phyloP scores from a whole-genome alignment of 2,329 filamentous ascomycete genomes.

The Aureobasidium sp. region DNA sequence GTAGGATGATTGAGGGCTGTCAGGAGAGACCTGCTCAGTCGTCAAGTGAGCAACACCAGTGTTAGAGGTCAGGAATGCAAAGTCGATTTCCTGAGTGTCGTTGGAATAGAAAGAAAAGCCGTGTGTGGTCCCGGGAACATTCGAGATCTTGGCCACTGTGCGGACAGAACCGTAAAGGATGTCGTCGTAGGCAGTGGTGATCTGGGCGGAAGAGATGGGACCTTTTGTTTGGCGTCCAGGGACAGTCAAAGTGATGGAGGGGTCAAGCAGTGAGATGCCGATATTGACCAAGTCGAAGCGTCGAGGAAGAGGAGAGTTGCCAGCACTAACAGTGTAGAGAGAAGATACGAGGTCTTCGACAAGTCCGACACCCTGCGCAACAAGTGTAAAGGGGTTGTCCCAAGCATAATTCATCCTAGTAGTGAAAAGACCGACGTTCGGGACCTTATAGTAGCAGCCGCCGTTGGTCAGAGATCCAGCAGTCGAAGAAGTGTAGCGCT shows the following conservation, averaged over 20 bases:
- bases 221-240: constrained; percentile 14
- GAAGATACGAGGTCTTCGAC: constrained; percentile 4
- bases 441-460: constrained; percentile 7
- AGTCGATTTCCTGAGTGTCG: constrained; percentile 72
- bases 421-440: constrained; percentile 5
- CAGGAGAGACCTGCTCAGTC: constrained; percentile 55
- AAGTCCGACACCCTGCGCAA: neutral
- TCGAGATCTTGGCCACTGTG: constrained; percentile 57
- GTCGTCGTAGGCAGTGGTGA: constrained; percentile 55
- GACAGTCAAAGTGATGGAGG: constrained; percentile 12
- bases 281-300: constrained; percentile 10
- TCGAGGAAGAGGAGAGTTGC: constrained; percentile 7
- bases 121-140: constrained; percentile 59
- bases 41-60: constrained; percentile 38
- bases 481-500: neutral
- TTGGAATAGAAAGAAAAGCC: constrained; percentile 81
- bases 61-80: constrained; percentile 43
- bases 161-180: constrained; percentile 65
- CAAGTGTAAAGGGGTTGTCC: neutral
- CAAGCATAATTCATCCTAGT: neutral
- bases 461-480: neutral
- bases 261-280: neutral
- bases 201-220: constrained; percentile 43
- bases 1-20: constrained; percentile 52
- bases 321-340: constrained; percentile 8